Evolutionary conservation across 129 eudicot genomes (phyloP), one percentile per base, ranked within the genome.

Genomic region (Centella asiatica): DNA sequence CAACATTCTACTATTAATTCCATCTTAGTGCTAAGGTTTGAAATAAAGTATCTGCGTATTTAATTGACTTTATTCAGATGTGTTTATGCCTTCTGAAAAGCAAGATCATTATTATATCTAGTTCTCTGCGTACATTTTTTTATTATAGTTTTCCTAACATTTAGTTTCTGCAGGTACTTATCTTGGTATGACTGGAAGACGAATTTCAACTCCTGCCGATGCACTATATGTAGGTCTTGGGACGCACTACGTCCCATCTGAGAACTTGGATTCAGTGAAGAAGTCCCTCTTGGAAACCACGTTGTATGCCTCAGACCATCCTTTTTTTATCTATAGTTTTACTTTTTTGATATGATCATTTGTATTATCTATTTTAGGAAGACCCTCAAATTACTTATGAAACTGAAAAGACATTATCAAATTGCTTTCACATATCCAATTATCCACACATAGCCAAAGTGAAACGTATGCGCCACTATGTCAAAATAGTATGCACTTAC

Each of bases 151-250:
- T 53, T 13, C 26, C 5, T 2, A 13, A 29, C 12, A 8, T 3
- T 17, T 28, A 6, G 19, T 55, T 55, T 55, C 2, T 74, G 67
- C 84, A 92, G 98, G 98, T 77, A 82, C 96, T 34, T 92, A 84
- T 70, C 96, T 92, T 78, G 98, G 96, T 73, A 69, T 92, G 80
- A 92, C 96, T 3, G 98, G 98, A 52, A 87, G 68, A 78, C 81
- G 95, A 72, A 72, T 92, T 19, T 78, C 98, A 60, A 84, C 81
- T 10, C 90, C 96, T 64, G 90, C 95, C 33, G 98, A 92, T 74
- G 98, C 95, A 65, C 82, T 92, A 53, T 92, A 65, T 62, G 98
- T 72, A 56, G 95, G 98, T 46, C 89, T 92, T 25, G 98, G 96
- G 52, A 81, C 98, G 25, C 98, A 92, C 56, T 92, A 79, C 64